Evolutionary conservation across 83 land plant species (phyloP), one percentile per base, ranked within the genome.

Genomic region (Picea mariana): DNA sequence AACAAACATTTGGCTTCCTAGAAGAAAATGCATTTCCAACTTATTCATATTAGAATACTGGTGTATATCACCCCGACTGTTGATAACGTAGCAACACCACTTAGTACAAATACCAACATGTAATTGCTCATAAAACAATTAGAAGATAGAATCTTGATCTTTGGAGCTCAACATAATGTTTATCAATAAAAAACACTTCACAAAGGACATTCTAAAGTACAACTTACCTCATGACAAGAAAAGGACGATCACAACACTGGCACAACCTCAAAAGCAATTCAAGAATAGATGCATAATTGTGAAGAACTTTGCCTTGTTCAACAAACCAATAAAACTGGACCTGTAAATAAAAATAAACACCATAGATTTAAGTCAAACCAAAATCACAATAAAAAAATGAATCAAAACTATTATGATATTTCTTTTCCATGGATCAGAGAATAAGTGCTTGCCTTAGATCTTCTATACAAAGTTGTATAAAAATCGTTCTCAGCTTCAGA

Each of bases 221-320:
- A 40, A 60, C 62, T 75, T 77, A 91, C 99, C 98, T 97, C 89
- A 97, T 84, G 13, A 93, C 95, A 79, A 97, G 96, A 80, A 93
- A 97, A 11, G 99, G 98, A 81, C 95, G 98, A 83, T 97, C 95
- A 89, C 99, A 97, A 77, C 98, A 93, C 82, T 97, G 98, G 42
- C 98, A 87, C 64, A 97, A 73, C 38, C 98, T 86, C 81, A 97
- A 90, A 16, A 97, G 90, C 64, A 97, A 85, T 85, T 97, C 99
- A 18, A 97, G 87, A 69, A 97, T 97, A n/a, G 89, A 87, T 11
- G 99, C 99, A 88, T 97, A 97, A 64, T 97, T 93, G 81, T 95
- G 93, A 77, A 95, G 90, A 60, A 97, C 98, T 83, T 88, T 93
- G 23, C 95, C 99, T 88, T 95, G 91, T 59, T 89, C 92, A 9